Conservation (phyloP, 306 rosid species). For the Cotoneaster glaucophyllus region DNA sequence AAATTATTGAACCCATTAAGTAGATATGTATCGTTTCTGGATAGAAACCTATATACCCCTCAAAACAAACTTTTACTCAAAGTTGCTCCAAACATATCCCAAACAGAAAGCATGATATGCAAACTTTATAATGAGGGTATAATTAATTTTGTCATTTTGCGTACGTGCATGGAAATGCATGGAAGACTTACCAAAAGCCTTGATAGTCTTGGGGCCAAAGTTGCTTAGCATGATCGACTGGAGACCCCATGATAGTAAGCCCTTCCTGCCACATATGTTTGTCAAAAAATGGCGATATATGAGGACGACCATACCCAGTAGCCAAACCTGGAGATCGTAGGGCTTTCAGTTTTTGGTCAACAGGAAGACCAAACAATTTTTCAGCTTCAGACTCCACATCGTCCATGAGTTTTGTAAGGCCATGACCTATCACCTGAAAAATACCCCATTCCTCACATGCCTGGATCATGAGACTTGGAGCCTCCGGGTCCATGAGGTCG, state of each 20-base stretch:
- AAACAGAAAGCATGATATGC: background rate
- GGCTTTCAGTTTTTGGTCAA: constrained; percentile 42
- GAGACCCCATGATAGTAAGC: constrained; percentile 63
- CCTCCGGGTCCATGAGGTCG: constrained; percentile 51
- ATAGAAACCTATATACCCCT: too few species aligned
- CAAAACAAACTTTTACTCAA: background rate
- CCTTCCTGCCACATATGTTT: constrained; percentile 91
- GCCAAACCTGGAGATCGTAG: constrained; percentile 32
- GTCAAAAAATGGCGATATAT: constrained; percentile 52
- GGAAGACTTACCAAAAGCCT: constrained; percentile 60
- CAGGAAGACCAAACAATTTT: constrained; percentile 47
- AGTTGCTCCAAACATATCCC: background rate
- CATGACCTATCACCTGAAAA: constrained; percentile 60
- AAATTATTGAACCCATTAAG: background rate
- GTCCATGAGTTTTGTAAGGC: constrained; percentile 28
- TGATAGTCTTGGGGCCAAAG: constrained; percentile 57
- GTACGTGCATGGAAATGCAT: constrained; percentile 40
- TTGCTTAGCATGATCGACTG: constrained; percentile 40
- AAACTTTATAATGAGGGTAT: background rate
- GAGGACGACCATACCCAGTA: constrained; percentile 65
- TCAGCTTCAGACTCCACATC: constrained; percentile 35
- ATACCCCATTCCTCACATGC: constrained; percentile 79
- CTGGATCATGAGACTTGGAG: constrained; percentile 26
- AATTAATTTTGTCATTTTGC: background rate
- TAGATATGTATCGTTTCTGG: background rate